Conservation (phyloP, 2,329 filamentous ascomycete species). For the Nemania sp. region DNA sequence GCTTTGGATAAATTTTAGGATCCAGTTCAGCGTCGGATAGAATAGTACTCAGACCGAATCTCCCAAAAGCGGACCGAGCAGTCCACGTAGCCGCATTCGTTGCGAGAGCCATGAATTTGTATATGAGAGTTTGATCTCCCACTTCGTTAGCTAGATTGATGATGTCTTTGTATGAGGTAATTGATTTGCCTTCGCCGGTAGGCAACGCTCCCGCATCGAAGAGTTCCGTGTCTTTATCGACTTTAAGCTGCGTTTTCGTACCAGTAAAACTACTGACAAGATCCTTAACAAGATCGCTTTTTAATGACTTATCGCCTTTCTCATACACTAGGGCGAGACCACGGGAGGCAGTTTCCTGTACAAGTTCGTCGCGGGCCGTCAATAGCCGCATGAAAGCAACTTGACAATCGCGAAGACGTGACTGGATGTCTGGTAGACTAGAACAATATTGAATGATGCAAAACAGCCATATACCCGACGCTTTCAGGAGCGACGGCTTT, state of each 20-base stretch:
- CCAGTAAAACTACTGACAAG: constrained; percentile 91
- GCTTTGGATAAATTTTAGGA: constrained; percentile 93
- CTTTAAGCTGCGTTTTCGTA: constrained; percentile 78
- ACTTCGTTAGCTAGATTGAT: constrained; percentile 96
- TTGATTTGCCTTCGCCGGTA: constrained; percentile 87
- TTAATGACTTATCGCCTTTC: constrained; percentile 83
- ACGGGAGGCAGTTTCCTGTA: constrained; percentile 93
- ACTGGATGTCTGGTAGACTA: constrained; percentile 78
- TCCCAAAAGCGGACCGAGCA: constrained; percentile 93
- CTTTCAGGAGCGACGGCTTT: constrained; percentile 90
- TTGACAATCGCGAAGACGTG: constrained; percentile 81
- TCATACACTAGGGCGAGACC: constrained; percentile 95
- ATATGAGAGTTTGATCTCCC: constrained; percentile 94
- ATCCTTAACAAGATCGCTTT: constrained; percentile 85
- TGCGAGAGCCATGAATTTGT: constrained; percentile 97
- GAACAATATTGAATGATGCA: constrained; percentile 92
- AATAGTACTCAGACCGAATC: constrained; percentile 92
- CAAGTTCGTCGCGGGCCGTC: constrained; percentile 88
- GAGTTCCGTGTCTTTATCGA: constrained; percentile 90
- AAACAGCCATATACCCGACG: constrained; percentile 94
- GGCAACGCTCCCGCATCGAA: constrained; percentile 92
- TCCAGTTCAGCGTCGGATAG: constrained; percentile 89
- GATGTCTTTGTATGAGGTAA: constrained; percentile 98
- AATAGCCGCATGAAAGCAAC: constrained; percentile 88
- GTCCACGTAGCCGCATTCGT: constrained; percentile 98